Base-by-base conservation (phyloP, 106 monocot species). In the Vanilla planifolia region DNA sequence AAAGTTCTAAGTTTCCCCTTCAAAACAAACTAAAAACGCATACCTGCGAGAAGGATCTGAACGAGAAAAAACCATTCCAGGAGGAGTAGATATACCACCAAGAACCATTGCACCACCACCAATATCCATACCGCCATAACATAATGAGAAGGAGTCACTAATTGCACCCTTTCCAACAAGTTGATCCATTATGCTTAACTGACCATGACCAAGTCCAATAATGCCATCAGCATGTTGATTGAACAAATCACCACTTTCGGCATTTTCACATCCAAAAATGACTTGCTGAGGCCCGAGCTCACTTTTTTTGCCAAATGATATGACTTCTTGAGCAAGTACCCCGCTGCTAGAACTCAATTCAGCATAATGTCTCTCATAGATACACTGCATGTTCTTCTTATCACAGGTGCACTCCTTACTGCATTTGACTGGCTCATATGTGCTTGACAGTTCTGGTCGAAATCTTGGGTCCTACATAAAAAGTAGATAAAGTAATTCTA, bases 341-440 rank as follows among this genome's bases (percentile, higher is more conserved):
- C 95, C 95, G 66, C 90, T 90, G 78, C 95, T 96, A 27, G 90
- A 80, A 67, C 95, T 96, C 83, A 78, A 79, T 74, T 96, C 95
- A 47, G 95, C 95, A 77, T 96, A 96, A 30, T 86, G 76, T 51
- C 90, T 75, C 52, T 90, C 86, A 64, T 96, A 96, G 51, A 45
- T 63, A 72, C 95, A 96, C 55, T 90, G 90, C 21, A 67, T 75
- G 25, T 72, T 86, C 33, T 81, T 77, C 8, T 59, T 69, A 64
- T 96, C 80, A 59, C 95, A 96, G 33, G 45, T 60, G 67, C 90
- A 90, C 40, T 70, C 76, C 43, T 53, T 47, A 45, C 76, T 84
- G 64, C 95, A 96, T 61, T 81, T 76, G 15, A 96, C 68, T 43
- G 84, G 95, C 60, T 78, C 16, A 62, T 96, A 96, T 46, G 81